Evolutionary conservation across 2,329 filamentous ascomycete genomes (phyloP), one percentile per base, ranked within the genome.

Genomic region (Geosmithia putterillii): DNA sequence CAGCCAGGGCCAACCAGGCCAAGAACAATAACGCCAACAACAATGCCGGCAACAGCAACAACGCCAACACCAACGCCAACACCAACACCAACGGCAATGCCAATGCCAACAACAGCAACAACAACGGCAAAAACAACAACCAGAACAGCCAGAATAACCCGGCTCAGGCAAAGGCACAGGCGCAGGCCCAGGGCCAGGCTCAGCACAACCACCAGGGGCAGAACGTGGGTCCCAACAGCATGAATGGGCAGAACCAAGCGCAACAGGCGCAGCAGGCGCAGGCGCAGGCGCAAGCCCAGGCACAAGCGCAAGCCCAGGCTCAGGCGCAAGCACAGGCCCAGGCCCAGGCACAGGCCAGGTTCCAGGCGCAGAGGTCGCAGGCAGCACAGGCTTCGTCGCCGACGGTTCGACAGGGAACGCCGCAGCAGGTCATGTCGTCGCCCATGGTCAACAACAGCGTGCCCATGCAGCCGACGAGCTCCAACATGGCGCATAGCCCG

Each of bases 401-500:
- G 0, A 66, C 79, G 45, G 60, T 74, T 19, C 70, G 75, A 14
- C 78, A 83, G 51, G 74, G 73, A 19, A 82, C 78, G 1, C 79
- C 79, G 12, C 76, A 79, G 44, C 76, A 73, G 45, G 73, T 76
- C n/a, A n/a, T n/a, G 63, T 81, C 79, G 5, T 82, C 79, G 2
- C 79, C 79, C 8, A 79, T 76, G 68, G 71, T 77, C 68, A 68
- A 38, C 17, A 46, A 40, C 28, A 71, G 71, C 32, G 73, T 74
- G 21, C 64, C 75, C 1, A 83, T 83, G 79, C 76, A 81, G 48
- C 70, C 72, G 32, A 78, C 76, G 22, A 76, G 73, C 41, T 83
- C 81, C 2, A 81, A 72, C 51, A 80, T 84, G 69, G 79, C 78
- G 18, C 76, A 69, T 42, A 86, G 81, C 52, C 82, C 82, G 21